Evolutionary conservation across 768 basidiomycete species (phyloP), one percentile per base, ranked within the genome.

Genomic region (Serendipita sp.): DNA sequence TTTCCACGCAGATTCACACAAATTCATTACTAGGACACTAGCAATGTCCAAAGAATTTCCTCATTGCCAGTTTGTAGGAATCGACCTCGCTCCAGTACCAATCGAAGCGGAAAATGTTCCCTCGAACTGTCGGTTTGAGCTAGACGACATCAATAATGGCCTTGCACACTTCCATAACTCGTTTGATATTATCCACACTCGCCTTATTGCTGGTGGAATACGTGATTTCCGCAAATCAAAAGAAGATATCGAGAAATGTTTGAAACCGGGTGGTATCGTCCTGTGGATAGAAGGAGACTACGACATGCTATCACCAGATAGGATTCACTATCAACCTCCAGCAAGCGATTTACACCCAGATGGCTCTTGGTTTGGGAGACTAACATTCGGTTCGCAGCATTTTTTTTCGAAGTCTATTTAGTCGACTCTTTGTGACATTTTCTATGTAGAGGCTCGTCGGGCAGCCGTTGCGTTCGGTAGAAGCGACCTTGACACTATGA

Each of bases 61-160:
- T 36, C 65, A 65, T 52, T 54, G 54, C 8, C 32, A 65, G 10
- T 38, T 65, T 18, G 54, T 65, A 4, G 65, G 65, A 28, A 58
- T 65, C 41, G 65, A 65, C 32, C 56, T 65, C 10, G 65, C 65
- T 7, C 65, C 65, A 15, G 63, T 56, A 41, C 63, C 64, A 23
- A 44, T 65, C 30, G 41, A 44, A 44, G 23, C 36, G 3, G 41
- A 44, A 18, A 41, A 58, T 5, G 35, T 65, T 56, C 65, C 65
- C 41, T 46, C 65, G n/a, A 65, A 65, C 38, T 65, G 65, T 30
- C 45, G 65, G 28, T 54, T 65, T 18, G 65, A 65, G 36, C 23
- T 65, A 41, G 56, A 65, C 44, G 65, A 65, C 38, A 60, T 65
- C 52, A 60, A 60, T 52, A 30, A 47, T 3, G 65, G 54, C 11